Base-by-base conservation (phyloP, 805 yeast species). In the Starmerella davenportii region DNA sequence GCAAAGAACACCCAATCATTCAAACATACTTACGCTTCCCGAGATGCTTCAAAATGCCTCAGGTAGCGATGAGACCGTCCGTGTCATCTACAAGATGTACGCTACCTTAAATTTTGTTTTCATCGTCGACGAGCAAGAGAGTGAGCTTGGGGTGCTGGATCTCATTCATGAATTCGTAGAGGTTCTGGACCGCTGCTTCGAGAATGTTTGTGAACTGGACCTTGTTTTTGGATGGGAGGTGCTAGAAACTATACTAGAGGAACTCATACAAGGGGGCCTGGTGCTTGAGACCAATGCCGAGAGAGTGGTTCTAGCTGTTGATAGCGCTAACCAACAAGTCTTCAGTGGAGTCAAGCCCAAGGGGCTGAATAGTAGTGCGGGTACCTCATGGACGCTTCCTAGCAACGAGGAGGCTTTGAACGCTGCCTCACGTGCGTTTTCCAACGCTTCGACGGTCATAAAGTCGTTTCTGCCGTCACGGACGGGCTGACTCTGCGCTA, bases 181-280 rank as follows among this genome's bases (percentile, higher is more conserved):
- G 57, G 79, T 93, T 38, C 66, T 90, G 47, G 94, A 90, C 55
- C 73, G 78, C 42, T 90, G 98, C 58, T 90, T 90, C 59, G 76
- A 75, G 44, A 85, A 84, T 52, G 98, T 90, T 5, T 85, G 95
- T 57, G 98, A 90, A 55, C 65, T 90, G 49, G 98, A 90, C 59
- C 65, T 90, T 45, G 95, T 90, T n/a, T 87, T 85, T 61, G 95
- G 95, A 15, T 90, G 98, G 96, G 95, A 90, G 59, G 92, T 84
- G 4, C 62, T 87, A 24, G 92, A 87, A 55, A 77, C 93, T 2
- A 95, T 87, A 2, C 58, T 85, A 36, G 60, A 53, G 51, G 96
- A 90, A 51, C 78, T 90, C 25, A 76, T 90, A 1, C 96, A 90
- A 55, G 98, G 96, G 20, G 98, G 98, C 0, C 77, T 90, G 92